Evolutionary conservation across 345 rosid species (phyloP).

Genomic region (Citrus trifoliata): DNA sequence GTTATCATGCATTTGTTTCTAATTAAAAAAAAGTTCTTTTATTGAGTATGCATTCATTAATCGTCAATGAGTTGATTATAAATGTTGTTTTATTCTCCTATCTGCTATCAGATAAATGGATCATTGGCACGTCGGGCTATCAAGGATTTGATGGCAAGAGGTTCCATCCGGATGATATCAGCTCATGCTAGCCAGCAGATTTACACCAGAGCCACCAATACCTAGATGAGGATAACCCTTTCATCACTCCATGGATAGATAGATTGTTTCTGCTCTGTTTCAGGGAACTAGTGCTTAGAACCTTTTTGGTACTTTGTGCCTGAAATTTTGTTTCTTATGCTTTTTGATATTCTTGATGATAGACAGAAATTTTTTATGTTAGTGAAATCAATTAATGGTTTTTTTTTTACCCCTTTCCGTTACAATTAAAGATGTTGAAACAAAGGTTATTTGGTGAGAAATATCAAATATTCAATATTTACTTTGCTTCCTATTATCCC

Average conservation of each 20-base stretch:
- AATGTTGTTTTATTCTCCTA: not conserved
- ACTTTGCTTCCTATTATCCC: too few species aligned
- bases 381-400: not conserved
- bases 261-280: not conserved
- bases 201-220: constrained; percentile 73
- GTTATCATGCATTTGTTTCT: not conserved
- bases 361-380: not conserved
- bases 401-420: not conserved
- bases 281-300: not conserved
- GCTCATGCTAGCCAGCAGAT: constrained; percentile 84
- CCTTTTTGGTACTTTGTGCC: not conserved
- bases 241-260: not conserved
- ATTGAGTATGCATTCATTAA: not conserved
- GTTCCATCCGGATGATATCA: constrained; percentile 68
- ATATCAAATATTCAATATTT: too few species aligned
- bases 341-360: not conserved
- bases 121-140: constrained; percentile 76
- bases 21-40: not conserved
- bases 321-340: not conserved
- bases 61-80: not conserved
- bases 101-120: constrained; percentile 49
- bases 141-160: constrained; percentile 78
- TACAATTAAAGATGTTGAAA: not conserved
- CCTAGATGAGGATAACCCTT: constrained; percentile 18
- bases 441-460: not conserved